These are phyloP conservation scores for Russula dissimulans DNA, from an alignment of 768 basidiomycete species.

Conservation along the genomic window DNA sequence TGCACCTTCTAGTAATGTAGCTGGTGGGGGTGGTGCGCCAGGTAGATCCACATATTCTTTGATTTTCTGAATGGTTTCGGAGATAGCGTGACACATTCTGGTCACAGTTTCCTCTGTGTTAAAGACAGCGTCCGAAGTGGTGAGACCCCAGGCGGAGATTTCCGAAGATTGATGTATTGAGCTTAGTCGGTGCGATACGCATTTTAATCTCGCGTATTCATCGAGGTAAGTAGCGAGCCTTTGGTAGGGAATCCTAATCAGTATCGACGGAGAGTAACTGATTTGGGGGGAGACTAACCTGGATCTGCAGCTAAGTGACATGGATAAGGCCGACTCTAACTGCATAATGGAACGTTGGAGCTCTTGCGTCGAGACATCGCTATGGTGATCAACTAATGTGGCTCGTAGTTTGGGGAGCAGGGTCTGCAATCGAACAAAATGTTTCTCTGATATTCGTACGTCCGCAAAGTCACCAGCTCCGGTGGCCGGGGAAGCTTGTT, in stretches of 20 bases:
- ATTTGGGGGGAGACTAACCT: constrained; percentile 40
- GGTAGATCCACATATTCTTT: constrained; percentile 5
- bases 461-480: constrained; percentile 17
- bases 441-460: constrained; percentile 43
- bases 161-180: constrained; percentile 19
- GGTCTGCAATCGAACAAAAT: constrained; percentile 55
- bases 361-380: constrained; percentile 81
- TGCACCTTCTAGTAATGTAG: constrained; percentile 1
- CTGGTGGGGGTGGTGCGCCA: not conserved
- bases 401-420: constrained; percentile 58
- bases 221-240: constrained; percentile 7
- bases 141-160: constrained; percentile 1
- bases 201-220: not conserved
- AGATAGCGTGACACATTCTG: constrained; percentile 12
- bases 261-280: not conserved
- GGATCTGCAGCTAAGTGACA: constrained; percentile 53
- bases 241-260: not conserved
- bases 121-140: not conserved
- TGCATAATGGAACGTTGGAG: constrained; percentile 69
- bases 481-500: constrained; percentile 39
- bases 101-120: not conserved
- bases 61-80: constrained; percentile 9
- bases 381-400: constrained; percentile 59
- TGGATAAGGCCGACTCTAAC: constrained; percentile 67
- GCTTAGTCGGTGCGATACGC: not conserved